Evolutionary conservation across 2,329 filamentous ascomycete genomes (phyloP), one percentile per base, ranked within the genome.

Genomic region (Nemania serpens): DNA sequence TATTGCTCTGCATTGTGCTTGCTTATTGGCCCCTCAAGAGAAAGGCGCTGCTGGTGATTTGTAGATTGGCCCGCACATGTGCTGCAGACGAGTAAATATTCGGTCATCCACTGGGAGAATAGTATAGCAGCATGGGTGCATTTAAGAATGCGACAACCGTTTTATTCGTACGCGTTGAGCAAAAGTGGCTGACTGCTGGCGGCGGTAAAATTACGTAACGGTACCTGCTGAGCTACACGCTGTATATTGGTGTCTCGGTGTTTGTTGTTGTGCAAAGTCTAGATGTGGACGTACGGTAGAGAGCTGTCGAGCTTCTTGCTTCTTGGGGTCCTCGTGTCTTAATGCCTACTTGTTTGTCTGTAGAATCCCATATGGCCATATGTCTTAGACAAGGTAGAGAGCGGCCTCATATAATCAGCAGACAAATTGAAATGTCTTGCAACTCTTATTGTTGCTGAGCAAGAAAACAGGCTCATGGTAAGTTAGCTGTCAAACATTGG

Each of bases 11-110:
- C 34, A 29, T 29, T 29, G 25, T 29, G 25, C 7, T 4, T 29
- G 42, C 43, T 62, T 12, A 65, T 60, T 63, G 63, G 74, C 73
- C 66, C 20, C 25, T 29, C 7, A 4, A 3, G 25, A 29, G 25
- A 29, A 29, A 29, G 25, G 25, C 25, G 25, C 25, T 29, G 25
- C 7, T 29, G 25, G 25, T 29, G 25, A 7, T 29, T 29, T 29
- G 25, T 29, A 29, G 25, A 29, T 29, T 29, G 25, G 7, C 25
- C 25, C 13, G 42, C 42, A 45, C 15, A 20, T 45, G 18, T 43
- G 15, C 41, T 43, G 15, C 41, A 10, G 11, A 45, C 20, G 42
- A 45, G 17, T 12, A 5, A 5, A 15, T 45, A 25, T 25, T 6
- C 5, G 15, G 10, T 45, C 17, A 5, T 18, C 13, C 15, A 25